A percentile compares a stretch with the other conserved stretches of the same genome.
phyloP scores from a whole-genome alignment of 495 filamentous ascomycete species.

The Cercophora newfieldiana region DNA sequence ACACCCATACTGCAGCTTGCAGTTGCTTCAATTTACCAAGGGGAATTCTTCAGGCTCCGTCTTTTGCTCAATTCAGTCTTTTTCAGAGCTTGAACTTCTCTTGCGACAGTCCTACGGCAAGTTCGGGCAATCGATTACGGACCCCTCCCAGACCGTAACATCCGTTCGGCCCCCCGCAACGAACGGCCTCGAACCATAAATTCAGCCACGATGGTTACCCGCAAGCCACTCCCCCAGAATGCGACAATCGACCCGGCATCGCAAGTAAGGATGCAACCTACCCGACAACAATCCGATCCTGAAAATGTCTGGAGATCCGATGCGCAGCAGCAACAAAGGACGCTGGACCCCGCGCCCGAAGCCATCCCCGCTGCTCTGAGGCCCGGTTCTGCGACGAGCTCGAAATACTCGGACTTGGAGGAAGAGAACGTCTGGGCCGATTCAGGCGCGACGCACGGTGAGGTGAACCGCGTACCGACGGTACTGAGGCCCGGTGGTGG shows the following conservation, averaged over 20 bases:
- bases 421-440: constrained; percentile 30
- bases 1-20: background rate
- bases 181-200: background rate
- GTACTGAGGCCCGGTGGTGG: constrained; percentile 27
- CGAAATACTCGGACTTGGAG: constrained; percentile 18
- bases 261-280: constrained; percentile 34
- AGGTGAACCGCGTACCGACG: constrained; percentile 21
- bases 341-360: background rate
- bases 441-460: constrained; percentile 9
- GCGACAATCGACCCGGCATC: constrained; percentile 32
- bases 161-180: background rate
- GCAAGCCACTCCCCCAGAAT: constrained; percentile 43
- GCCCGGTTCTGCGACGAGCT: constrained; percentile 27
- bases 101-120: background rate
- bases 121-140: background rate
- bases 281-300: constrained; percentile 31
- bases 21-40: background rate
- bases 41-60: background rate
- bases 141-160: background rate
- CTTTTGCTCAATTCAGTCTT: background rate
- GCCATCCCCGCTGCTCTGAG: constrained; percentile 32
- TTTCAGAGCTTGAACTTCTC: background rate
- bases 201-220: constrained; percentile 24
- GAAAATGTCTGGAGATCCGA: constrained; percentile 41
- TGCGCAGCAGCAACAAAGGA: constrained; percentile 9